Evolutionary conservation across 2,329 filamentous ascomycete genomes (phyloP).

Genomic region (Alternaria sp.): DNA sequence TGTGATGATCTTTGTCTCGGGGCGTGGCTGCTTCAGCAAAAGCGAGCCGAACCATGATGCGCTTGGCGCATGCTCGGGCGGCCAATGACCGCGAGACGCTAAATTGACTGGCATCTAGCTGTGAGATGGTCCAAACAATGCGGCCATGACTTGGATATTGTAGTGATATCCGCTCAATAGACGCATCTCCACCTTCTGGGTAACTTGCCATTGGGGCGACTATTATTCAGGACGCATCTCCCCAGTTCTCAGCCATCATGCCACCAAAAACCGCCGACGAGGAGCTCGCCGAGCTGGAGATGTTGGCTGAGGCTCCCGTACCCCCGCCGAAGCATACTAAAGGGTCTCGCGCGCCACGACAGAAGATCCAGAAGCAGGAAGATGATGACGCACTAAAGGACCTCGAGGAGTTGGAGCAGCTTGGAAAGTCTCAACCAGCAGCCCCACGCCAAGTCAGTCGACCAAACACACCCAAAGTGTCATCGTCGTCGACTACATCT

Average conservation of each 20-base stretch:
- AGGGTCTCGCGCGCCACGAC: slow-evolving; percentile 54
- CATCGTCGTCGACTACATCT: slow-evolving; percentile 56
- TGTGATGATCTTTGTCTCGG: slow-evolving; percentile 50
- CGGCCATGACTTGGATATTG: slow-evolving; percentile 6
- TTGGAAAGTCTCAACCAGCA: slow-evolving; percentile 57
- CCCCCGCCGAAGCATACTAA: slow-evolving; percentile 54
- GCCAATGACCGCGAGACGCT: slow-evolving; percentile 38
- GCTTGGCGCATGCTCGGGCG: slow-evolving; percentile 30
- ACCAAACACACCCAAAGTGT: slow-evolving; percentile 80
- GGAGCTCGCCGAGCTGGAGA: slow-evolving; percentile 57
- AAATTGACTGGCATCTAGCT: slow-evolving; percentile 33
- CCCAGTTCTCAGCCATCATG: slow-evolving; percentile 30
- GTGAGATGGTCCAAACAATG: slow-evolving; percentile 23
- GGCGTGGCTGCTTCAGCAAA: slow-evolving; percentile 46
- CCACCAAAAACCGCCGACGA: slow-evolving; percentile 56
- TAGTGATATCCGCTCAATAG: slow-evolving; percentile 1
- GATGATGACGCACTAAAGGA: slow-evolving; percentile 88
- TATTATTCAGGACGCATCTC: background rate
- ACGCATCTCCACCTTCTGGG: background rate
- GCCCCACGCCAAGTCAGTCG: slow-evolving; percentile 71
- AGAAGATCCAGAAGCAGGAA: slow-evolving; percentile 52
- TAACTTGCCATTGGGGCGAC: background rate
- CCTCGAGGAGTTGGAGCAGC: slow-evolving; percentile 75
- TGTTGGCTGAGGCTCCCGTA: slow-evolving; percentile 45
- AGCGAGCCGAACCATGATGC: slow-evolving; percentile 32